Evolutionary conservation across 805 yeast genomes (phyloP), one percentile per base, ranked within the genome.

Genomic region (Pichia gijzeniarum): DNA sequence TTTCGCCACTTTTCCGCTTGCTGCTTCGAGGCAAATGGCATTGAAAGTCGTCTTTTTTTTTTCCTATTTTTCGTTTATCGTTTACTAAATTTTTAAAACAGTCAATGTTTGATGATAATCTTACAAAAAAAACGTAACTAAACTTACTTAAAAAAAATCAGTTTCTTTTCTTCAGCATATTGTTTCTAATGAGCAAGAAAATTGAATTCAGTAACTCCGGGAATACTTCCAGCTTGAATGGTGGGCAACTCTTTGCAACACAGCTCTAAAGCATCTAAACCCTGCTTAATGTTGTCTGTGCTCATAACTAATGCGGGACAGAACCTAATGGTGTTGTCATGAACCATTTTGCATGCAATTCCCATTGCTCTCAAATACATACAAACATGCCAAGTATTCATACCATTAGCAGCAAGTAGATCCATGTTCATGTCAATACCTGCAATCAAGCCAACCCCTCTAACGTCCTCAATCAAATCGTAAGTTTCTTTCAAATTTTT

Each of bases 341-440:
- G 60, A 14, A 58, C 60, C 53, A 53, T 53, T 35, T 58, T 58
- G 40, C 53, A 51, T 2, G 59, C 55, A 34, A 58, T 55, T 17
- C 61, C 61, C 45, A 52, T 54, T 4, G 61, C 60, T 30, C 58
- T 51, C 39, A 58, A 39, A 28, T 45, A 55, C 62, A 58, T 56
- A 36, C 54, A 50, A 20, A 57, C 50, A 36, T 58, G 61, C 62
- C 61, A 58, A 9, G 47, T 37, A 18, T 47, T 50, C 51, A 55
- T 47, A 6, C 49, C 48, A 5, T 37, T 40, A 8, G 45, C n/a
- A 12, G 27, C 45, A 14, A 58, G 41, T 10, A 50, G 25, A n/a
- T 47, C 40, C 18, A 42, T 38, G 37, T 56, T 43, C n/a, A 57
- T 41, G 42, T 55, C 62, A 44, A 58, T 40, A 8, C 54, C 60